phyloP scores from a whole-genome alignment of 2,329 filamentous ascomycete genomes.

The Pseudogymnoascus verrucosus region DNA sequence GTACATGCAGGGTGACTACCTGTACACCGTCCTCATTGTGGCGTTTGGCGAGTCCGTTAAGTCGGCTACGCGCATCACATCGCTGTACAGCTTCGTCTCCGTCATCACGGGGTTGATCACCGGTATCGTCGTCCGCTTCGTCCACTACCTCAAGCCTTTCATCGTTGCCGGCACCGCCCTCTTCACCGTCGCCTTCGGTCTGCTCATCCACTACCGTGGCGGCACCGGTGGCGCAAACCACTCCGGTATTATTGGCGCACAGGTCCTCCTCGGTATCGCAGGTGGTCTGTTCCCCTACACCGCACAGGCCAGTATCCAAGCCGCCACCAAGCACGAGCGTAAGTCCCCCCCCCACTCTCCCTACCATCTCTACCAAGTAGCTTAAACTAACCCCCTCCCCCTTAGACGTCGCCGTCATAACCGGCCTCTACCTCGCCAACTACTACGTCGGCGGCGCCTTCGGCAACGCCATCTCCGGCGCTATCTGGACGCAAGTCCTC shows the following conservation, averaged over 20 bases:
- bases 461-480: conserved; percentile 47
- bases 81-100: conserved; percentile 50
- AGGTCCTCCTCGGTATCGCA: conserved; percentile 54
- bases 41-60: conserved; percentile 51
- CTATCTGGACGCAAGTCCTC: conserved; percentile 54
- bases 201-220: conserved; percentile 57
- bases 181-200: conserved; percentile 57
- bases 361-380: neutral
- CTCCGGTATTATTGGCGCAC: conserved; percentile 52
- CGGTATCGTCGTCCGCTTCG: conserved; percentile 47
- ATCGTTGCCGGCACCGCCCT: conserved; percentile 52
- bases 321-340: conserved; percentile 40
- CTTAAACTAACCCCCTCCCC: conserved; percentile 10
- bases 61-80: conserved; percentile 50
- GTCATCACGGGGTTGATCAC: conserved; percentile 50
- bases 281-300: conserved; percentile 51
- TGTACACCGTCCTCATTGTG: conserved; percentile 55
- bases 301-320: conserved; percentile 42
- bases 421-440: conserved; percentile 52
- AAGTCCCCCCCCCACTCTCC: neutral
- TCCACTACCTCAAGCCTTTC: conserved; percentile 55
- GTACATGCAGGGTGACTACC: conserved; percentile 56
- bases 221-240: conserved; percentile 35
- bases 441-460: conserved; percentile 45
- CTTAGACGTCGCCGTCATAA: conserved; percentile 51